Percentiles rank a stretch among this genome's conserved stretches.
Conservation (phyloP, 2,329 filamentous ascomycete species). For the Botrytis tulipae region DNA sequence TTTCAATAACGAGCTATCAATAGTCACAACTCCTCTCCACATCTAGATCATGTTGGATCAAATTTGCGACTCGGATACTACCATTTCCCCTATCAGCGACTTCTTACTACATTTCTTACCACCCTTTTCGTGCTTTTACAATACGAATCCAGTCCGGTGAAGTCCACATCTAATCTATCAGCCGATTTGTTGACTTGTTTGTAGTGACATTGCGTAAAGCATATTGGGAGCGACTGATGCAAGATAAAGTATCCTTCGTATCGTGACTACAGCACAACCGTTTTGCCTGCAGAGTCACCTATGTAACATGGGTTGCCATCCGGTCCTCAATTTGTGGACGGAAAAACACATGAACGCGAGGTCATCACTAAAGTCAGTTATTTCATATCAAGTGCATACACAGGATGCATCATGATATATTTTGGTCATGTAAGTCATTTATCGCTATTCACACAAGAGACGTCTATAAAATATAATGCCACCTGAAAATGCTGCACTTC, state of each 20-base stretch:
- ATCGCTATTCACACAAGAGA: constrained; percentile 16
- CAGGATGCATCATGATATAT: constrained; percentile 11
- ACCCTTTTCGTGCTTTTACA: background rate
- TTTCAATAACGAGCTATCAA: background rate
- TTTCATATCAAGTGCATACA: constrained; percentile 1
- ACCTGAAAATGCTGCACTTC: constrained; percentile 16
- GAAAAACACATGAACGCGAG: constrained; percentile 13
- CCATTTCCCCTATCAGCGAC: background rate
- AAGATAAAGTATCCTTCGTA: constrained; percentile 1
- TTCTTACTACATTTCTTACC: background rate
- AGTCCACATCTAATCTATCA: constrained; percentile 10
- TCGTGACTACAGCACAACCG: constrained; percentile 6
- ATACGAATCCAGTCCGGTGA: background rate
- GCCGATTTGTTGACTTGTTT: constrained; percentile 2
- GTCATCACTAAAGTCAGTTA: constrained; percentile 2
- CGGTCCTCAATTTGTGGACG: constrained; percentile 2
- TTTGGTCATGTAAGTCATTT: constrained; percentile 12
- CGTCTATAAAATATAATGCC: constrained; percentile 10
- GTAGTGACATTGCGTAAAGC: constrained; percentile 14
- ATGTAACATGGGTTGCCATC: background rate
- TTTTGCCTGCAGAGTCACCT: background rate
- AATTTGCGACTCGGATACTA: background rate
- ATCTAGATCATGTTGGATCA: constrained; percentile 1
- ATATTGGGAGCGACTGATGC: background rate
- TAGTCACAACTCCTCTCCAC: background rate